A percentile compares a stretch with the other conserved stretches of the same genome.
These are phyloP conservation scores for Epichloe coenophiala DNA, from an alignment of 2,329 filamentous ascomycete species.

Conservation along the genomic window DNA sequence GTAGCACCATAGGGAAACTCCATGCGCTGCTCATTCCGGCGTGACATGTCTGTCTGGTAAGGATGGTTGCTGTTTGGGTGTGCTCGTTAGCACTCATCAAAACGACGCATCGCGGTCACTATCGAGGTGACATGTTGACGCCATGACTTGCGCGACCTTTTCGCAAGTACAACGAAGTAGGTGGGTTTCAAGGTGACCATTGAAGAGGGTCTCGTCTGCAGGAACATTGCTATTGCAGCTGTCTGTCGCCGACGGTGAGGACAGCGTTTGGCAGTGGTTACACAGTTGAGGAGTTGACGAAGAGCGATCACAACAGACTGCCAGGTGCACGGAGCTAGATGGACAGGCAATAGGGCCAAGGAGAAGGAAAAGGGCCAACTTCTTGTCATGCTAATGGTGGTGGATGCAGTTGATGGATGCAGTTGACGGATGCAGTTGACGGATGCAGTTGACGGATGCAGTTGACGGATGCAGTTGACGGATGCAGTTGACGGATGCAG, in stretches of 20 bases:
- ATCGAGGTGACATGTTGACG: background rate
- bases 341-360: background rate
- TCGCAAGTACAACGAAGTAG: background rate
- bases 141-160: too few species aligned
- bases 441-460: background rate
- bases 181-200: background rate
- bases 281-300: background rate
- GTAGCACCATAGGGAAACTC: constrained; percentile 28
- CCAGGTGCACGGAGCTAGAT: background rate
- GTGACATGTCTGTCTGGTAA: constrained; percentile 38
- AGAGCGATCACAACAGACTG: background rate
- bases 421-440: background rate
- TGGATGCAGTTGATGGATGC: background rate
- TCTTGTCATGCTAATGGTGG: too few species aligned
- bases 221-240: background rate
- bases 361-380: background rate
- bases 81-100: constrained; percentile 14
- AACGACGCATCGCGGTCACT: background rate
- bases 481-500: background rate
- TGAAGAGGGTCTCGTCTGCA: background rate
- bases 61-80: constrained; percentile 26
- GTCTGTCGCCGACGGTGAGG: background rate
- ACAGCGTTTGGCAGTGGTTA: background rate
- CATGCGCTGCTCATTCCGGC: constrained; percentile 27
- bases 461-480: background rate